Evolutionary conservation across 371 early-diverging fungal species (phyloP).

Genomic region (Actinomortierella ambigua): DNA sequence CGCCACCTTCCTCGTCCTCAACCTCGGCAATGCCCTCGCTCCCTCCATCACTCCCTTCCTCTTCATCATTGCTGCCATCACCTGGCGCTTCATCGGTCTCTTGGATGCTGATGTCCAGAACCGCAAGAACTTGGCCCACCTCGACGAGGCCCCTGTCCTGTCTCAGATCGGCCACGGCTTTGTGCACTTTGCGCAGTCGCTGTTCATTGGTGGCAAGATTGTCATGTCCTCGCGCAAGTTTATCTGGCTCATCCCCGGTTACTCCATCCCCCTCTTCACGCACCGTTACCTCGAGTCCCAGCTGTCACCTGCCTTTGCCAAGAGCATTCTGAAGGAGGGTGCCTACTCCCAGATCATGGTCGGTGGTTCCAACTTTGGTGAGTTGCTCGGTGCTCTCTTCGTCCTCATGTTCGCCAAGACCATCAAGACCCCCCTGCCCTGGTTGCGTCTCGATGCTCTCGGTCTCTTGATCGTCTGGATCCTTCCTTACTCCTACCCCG

Average conservation of each 20-base stretch:
- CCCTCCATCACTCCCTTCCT: slow-evolving; percentile 50
- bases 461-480: slow-evolving; percentile 50
- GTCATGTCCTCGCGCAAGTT: slow-evolving; percentile 51
- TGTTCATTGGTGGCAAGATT: slow-evolving; percentile 47
- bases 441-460: slow-evolving; percentile 53
- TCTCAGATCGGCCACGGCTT: slow-evolving; percentile 38
- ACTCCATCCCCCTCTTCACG: slow-evolving; percentile 53
- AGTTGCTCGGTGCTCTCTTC: slow-evolving; percentile 50
- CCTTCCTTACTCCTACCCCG: slow-evolving; percentile 33
- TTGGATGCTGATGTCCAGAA: slow-evolving; percentile 16
- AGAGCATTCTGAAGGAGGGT: slow-evolving; percentile 43
- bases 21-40: slow-evolving; percentile 48
- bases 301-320: slow-evolving; percentile 51
- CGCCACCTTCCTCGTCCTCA: slow-evolving; percentile 46
- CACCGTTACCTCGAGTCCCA: slow-evolving; percentile 59
- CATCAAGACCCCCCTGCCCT: slow-evolving; percentile 54
- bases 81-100: slow-evolving; percentile 51
- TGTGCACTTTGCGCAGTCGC: slow-evolving; percentile 41
- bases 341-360: slow-evolving; percentile 49
- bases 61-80: slow-evolving; percentile 45
- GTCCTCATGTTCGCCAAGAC: slow-evolving; percentile 50
- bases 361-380: slow-evolving; percentile 60
- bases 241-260: slow-evolving; percentile 57
- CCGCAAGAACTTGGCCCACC: slow-evolving; percentile 15
- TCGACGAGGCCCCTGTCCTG: slow-evolving; percentile 13